Conservation (phyloP, 805 yeast species). For the Cyberlindnera veronae region DNA sequence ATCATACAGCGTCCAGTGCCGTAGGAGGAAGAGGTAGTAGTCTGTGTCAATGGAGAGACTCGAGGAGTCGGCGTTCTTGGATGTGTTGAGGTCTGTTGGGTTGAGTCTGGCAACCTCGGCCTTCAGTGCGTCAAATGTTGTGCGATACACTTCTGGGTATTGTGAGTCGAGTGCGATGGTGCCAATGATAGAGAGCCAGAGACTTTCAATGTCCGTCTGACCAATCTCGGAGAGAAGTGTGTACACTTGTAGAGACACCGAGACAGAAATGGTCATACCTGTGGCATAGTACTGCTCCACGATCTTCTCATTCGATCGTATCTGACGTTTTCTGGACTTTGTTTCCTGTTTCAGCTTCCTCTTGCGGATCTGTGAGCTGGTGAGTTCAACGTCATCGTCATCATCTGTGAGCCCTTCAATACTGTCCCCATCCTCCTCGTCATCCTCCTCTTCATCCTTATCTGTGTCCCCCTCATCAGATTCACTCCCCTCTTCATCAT, state of each 20-base stretch:
- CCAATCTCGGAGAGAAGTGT: constrained; percentile 78
- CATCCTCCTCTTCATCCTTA: constrained; percentile 32
- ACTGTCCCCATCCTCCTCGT: constrained; percentile 21
- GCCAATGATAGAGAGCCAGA: constrained; percentile 91
- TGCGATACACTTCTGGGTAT: constrained; percentile 71
- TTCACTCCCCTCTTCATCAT: constrained; percentile 33
- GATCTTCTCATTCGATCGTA: constrained; percentile 46
- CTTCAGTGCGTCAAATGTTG: constrained; percentile 65
- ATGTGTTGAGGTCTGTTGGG: constrained; percentile 31
- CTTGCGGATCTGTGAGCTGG: constrained; percentile 27
- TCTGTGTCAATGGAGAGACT: constrained; percentile 71
- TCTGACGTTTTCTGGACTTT: constrained; percentile 40
- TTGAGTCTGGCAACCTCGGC: constrained; percentile 80
- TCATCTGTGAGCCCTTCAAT: constrained; percentile 25
- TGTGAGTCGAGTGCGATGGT: constrained; percentile 73
- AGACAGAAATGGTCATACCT: constrained; percentile 74
- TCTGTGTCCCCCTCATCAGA: constrained; percentile 29
- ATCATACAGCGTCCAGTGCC: constrained; percentile 93
- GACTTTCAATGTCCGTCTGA: constrained; percentile 59
- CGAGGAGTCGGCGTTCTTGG: constrained; percentile 39
- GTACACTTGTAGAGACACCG: constrained; percentile 77
- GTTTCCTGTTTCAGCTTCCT: constrained; percentile 28
- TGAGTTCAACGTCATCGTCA: constrained; percentile 27
- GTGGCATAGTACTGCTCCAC: constrained; percentile 77
- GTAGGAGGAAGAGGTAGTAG: constrained; percentile 76